Percentiles rank a stretch among this genome's conserved stretches.
Conservation (phyloP, 495 filamentous ascomycete species). For the Daldinia concentrica region DNA sequence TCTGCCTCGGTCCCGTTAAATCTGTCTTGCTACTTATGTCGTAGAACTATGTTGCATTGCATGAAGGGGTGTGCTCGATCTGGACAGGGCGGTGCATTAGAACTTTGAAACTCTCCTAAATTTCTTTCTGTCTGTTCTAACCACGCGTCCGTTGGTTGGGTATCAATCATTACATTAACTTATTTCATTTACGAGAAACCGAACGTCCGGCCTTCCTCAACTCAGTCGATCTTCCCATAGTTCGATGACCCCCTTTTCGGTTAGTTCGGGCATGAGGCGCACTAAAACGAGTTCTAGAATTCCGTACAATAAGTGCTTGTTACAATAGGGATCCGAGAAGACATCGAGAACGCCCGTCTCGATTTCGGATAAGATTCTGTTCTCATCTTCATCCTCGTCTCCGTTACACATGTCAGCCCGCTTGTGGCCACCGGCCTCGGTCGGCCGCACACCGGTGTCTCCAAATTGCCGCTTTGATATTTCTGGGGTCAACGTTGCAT, state of each 20-base stretch:
- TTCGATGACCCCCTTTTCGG: conserved; percentile 74
- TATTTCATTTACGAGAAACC: conserved; percentile 39
- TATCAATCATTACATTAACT: conserved; percentile 45
- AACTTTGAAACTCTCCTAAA: conserved; percentile 36
- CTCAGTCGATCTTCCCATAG: conserved; percentile 76
- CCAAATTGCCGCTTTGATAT: conserved; percentile 54
- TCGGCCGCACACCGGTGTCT: conserved; percentile 44
- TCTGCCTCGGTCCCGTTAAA: conserved; percentile 29
- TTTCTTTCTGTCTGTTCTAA: conserved; percentile 27
- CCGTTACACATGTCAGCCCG: conserved; percentile 46
- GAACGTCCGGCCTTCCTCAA: conserved; percentile 44
- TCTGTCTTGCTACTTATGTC: conserved; percentile 31
- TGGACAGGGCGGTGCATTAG: conserved; percentile 42
- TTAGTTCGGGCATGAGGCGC: conserved; percentile 83
- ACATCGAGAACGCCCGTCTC: conserved; percentile 71
- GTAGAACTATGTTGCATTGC: conserved; percentile 39
- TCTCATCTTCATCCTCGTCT: conserved; percentile 50
- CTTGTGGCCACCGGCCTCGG: conserved; percentile 40
- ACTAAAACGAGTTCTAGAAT: conserved; percentile 81
- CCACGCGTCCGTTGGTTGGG: conserved; percentile 30
- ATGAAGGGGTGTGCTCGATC: conserved; percentile 36
- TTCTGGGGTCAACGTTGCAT: conserved; percentile 52
- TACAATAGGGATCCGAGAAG: conserved; percentile 83
- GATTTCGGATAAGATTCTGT: conserved; percentile 56
- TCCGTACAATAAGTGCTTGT: conserved; percentile 85